Percentiles rank a stretch among this genome's conserved stretches.
Conservation (phyloP, 495 filamentous ascomycete genomes). For the Venustampulla echinocandica region DNA sequence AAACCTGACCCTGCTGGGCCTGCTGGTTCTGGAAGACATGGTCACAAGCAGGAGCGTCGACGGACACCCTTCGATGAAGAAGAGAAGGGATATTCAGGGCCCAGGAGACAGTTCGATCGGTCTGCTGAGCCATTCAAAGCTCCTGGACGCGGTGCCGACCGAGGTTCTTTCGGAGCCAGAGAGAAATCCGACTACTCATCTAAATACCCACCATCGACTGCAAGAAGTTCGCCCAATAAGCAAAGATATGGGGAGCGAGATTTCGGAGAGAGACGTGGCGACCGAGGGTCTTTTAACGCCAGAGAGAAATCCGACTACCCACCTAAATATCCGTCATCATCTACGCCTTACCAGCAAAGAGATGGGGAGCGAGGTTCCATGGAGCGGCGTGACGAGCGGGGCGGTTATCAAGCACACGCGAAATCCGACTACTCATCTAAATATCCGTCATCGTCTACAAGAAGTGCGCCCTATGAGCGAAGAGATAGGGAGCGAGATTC, state of each 20-base stretch:
- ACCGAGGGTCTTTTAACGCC: not conserved
- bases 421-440: no score
- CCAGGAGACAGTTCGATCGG: not conserved
- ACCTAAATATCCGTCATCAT: no score
- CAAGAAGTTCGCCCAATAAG: no score
- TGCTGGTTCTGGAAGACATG: not conserved
- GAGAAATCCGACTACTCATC: not conserved
- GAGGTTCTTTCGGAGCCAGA: not conserved
- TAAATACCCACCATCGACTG: not conserved
- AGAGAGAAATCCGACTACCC: not conserved
- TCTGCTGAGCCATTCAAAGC: not conserved
- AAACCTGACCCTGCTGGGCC: not conserved
- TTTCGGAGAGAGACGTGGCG: no score
- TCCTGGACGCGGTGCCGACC: not conserved
- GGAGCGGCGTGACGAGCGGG: no score
- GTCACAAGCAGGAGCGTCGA: not conserved
- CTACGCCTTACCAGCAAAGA: no score
- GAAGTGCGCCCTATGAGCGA: no score
- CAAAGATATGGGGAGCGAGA: no score
- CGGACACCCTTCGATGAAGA: not conserved
- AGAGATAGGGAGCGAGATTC: no score
- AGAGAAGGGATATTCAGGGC: not conserved
- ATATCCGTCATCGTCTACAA: no score
- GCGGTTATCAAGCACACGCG: no score
- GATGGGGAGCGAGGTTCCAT: no score